These are phyloP conservation scores for Blumeria graminis DNA, from an alignment of 2,329 filamentous ascomycete species.

Conservation along the genomic window DNA sequence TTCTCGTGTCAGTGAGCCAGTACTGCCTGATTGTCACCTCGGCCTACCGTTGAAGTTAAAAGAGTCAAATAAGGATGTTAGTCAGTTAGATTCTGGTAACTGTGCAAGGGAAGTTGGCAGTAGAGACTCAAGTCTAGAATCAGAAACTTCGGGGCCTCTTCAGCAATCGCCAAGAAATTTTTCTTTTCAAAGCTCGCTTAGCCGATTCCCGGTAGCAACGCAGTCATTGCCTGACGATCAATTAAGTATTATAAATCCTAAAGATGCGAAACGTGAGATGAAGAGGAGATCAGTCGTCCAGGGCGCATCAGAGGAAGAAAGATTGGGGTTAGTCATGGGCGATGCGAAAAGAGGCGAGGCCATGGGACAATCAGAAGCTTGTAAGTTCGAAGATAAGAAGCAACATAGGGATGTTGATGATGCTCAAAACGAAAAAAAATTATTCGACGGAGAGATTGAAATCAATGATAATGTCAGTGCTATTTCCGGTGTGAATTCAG, in stretches of 20 bases:
- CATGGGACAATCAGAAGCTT: neutral
- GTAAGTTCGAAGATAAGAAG: neutral
- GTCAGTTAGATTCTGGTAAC: constrained; percentile 4
- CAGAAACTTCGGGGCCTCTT: constrained; percentile 30
- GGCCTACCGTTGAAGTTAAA: constrained; percentile 20
- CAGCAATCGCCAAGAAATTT: constrained; percentile 53
- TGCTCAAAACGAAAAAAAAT: neutral
- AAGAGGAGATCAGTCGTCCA: constrained; percentile 21
- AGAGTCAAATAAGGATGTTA: constrained; percentile 25
- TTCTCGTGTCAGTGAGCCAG: neutral
- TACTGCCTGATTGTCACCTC: constrained; percentile 16
- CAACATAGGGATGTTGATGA: neutral
- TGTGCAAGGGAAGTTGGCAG: constrained; percentile 4
- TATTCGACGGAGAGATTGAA: neutral
- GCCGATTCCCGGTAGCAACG: constrained; percentile 5
- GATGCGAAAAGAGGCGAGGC: constrained; percentile 19
- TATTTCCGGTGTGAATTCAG: too few species aligned
- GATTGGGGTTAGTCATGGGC: constrained; percentile 58
- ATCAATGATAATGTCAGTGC: neutral
- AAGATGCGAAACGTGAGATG: constrained; percentile 16
- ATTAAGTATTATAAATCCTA: constrained; percentile 14
- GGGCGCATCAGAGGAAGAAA: constrained; percentile 56
- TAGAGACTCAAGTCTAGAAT: constrained; percentile 8
- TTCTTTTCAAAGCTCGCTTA: constrained; percentile 72
- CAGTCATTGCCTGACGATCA: constrained; percentile 5